Evolutionary conservation across 108 stramenopile species (phyloP), one percentile per base, ranked within the genome.

Genomic region (Conticribra guillardii): DNA sequence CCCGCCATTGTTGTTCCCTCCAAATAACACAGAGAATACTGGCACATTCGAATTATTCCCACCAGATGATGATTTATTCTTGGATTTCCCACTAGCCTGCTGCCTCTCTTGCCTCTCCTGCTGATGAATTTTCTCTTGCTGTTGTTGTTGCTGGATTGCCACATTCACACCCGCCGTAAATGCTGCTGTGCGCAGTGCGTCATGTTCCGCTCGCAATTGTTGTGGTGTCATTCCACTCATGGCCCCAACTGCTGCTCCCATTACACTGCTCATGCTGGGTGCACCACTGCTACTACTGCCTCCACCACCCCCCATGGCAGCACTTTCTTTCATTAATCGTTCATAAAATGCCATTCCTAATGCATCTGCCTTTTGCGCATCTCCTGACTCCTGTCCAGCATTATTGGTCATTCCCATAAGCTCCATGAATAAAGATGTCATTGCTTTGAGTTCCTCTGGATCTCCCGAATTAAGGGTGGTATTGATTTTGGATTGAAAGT

Each of bases 1-100:
- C 24, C 29, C 46, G 22, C 58, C 69, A 44, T 44, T 45, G 3
- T 60, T 60, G 15, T 31, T 44, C 31, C 50, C 60, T 24, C 74
- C 74, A 56, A 76, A 68, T 22, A 55, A 45, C 54, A 76, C 60
- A 23, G 65, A 62, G 30, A 68, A 76, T 27, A 57, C 67, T 9
- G 61, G 61, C 31, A 60, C 23, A 22, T 67, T 67, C 24, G 16
- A 28, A 45, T 30, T 45, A 60, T 50, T 60, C n/a, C 27, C 30
- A 28, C 7, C 32, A 11, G 64, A 49, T 15, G 52, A 22, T 49
- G 0, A 23, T 30, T 1, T 45, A 48, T 9, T 32, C 21, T 31
- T 50, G 15, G 11, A 7, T 11, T 46, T 32, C 29, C 37, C 56
- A 18, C 29, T 17, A 16, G 41, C 33, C 23, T 22, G 21, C 30